phyloP scores from a whole-genome alignment of 2,329 filamentous ascomycete genomes.

The Monilinia fructicola region DNA sequence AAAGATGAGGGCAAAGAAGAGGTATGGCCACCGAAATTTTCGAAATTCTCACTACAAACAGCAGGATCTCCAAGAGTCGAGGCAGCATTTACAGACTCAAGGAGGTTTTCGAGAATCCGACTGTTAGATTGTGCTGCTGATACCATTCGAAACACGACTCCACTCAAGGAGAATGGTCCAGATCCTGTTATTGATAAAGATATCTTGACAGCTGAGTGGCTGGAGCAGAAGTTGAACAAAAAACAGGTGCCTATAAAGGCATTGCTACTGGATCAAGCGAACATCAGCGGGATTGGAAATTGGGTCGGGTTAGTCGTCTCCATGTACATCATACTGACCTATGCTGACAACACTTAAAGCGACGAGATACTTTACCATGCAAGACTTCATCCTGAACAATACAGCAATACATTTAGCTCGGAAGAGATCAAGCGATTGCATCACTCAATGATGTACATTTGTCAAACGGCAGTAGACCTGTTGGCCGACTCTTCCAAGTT shows the following conservation, averaged over 20 bases:
- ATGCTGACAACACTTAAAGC: conserved; percentile 39
- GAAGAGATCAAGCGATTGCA: conserved; percentile 71
- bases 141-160: conserved; percentile 72
- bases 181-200: conserved; percentile 85
- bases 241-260: conserved; percentile 89
- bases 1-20: conserved; percentile 49
- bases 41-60: conserved; percentile 79
- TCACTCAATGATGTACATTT: conserved; percentile 73
- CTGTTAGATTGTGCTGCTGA: conserved; percentile 77
- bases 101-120: conserved; percentile 75
- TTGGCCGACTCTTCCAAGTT: conserved; percentile 83
- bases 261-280: conserved; percentile 80
- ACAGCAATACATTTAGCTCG: conserved; percentile 76
- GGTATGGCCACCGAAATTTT: conserved; percentile 82
- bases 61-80: conserved; percentile 53
- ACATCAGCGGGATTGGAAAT: conserved; percentile 91
- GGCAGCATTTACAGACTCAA: conserved; percentile 80
- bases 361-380: conserved; percentile 93
- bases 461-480: conserved; percentile 72
- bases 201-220: conserved; percentile 72
- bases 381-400: conserved; percentile 86
- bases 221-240: conserved; percentile 66
- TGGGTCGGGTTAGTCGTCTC: conserved; percentile 72
- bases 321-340: neutral
- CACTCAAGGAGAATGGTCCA: conserved; percentile 87